Conservation (phyloP, 345 rosid genomes). For the Viola odorata region DNA sequence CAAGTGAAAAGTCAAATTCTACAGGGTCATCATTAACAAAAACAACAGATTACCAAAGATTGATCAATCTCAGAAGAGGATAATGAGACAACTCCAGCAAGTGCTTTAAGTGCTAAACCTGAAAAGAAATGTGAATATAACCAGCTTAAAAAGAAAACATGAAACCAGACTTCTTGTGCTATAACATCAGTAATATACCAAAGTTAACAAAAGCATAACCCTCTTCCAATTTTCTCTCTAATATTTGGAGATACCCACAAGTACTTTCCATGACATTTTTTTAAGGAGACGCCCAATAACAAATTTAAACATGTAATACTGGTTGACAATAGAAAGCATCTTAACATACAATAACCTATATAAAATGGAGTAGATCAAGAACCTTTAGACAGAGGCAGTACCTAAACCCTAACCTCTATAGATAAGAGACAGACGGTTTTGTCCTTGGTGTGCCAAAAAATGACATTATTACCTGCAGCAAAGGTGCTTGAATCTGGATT, state of each 20-base stretch:
- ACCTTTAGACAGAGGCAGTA: too few species aligned
- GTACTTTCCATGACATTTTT: too few species aligned
- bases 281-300: too few species aligned
- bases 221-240: not conserved
- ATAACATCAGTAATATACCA: not conserved
- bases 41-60: conserved; percentile 55
- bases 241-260: too few species aligned
- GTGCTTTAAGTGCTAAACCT: conserved; percentile 88
- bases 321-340: too few species aligned
- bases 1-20: not conserved
- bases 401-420: too few species aligned
- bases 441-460: too few species aligned
- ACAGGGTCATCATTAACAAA: not conserved
- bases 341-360: too few species aligned
- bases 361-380: too few species aligned
- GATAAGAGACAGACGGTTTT: too few species aligned
- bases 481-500: conserved; percentile 76
- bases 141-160: not conserved
- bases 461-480: conserved; percentile 68
- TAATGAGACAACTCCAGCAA: conserved; percentile 77
- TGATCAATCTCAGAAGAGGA: conserved; percentile 71
- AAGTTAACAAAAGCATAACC: not conserved
- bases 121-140: conserved; percentile 18
- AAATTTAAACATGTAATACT: too few species aligned
- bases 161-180: not conserved